These are phyloP conservation scores for Thalassiosira exigua DNA, from an alignment of 352 stramenopile species.

Conservation along the genomic window DNA sequence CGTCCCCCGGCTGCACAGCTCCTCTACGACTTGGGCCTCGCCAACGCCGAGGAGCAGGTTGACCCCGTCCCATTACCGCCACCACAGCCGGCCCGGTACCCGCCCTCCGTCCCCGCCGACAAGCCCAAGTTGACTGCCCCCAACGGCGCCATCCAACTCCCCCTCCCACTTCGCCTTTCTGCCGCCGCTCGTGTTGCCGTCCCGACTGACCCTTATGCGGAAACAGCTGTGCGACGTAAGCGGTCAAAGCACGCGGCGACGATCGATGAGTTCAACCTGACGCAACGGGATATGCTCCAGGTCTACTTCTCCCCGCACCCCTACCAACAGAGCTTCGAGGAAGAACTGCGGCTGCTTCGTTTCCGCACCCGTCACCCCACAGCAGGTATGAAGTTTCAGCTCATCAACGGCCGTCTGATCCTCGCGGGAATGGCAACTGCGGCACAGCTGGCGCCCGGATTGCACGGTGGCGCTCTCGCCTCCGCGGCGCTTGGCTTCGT, in stretches of 20 bases:
- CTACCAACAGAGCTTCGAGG: conserved; percentile 28
- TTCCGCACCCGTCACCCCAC: conserved; percentile 14
- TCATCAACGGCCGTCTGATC: not conserved
- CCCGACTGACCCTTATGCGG: not conserved
- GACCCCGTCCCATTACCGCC: no score
- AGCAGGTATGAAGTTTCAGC: conserved; percentile 15
- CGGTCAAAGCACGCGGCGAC: not conserved
- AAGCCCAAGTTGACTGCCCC: no score
- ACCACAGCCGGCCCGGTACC: no score
- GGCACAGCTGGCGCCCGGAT: not conserved
- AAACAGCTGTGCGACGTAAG: not conserved
- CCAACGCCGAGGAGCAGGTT: no score
- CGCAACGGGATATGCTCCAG: conserved; percentile 1
- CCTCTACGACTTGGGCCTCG: conserved; percentile 25
- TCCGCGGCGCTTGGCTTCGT: conserved; percentile 16
- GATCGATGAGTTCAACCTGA: conserved; percentile 18
- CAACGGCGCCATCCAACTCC: conserved; percentile 11
- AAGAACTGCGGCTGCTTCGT: conserved; percentile 4
- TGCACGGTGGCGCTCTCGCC: conserved; percentile 2
- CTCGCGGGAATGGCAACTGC: not conserved
- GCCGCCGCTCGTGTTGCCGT: not conserved
- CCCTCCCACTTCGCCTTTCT: not conserved
- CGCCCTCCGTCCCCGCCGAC: no score
- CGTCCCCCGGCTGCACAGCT: conserved; percentile 27
- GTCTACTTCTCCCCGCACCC: conserved; percentile 36